phyloP scores from a whole-genome alignment of 2,329 filamentous ascomycete species.

The Magnaporthiopsis poae region DNA sequence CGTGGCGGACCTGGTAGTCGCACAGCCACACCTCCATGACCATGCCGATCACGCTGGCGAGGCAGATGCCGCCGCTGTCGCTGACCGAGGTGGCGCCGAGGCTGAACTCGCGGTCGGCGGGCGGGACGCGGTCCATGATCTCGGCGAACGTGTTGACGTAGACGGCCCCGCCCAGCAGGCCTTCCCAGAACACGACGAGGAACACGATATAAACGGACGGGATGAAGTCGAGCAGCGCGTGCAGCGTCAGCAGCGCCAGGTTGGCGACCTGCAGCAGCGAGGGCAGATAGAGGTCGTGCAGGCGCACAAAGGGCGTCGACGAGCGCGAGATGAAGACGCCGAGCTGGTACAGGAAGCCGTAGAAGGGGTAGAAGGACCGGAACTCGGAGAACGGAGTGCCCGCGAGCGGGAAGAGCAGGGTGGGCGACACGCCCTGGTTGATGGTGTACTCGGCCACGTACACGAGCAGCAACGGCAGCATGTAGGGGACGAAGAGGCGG shows the following conservation, averaged over 20 bases:
- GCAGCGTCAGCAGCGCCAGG: conserved; percentile 59
- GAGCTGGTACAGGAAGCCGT: conserved; percentile 86
- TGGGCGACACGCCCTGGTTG: conserved; percentile 87
- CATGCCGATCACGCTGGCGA: conserved; percentile 78
- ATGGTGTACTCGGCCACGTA: conserved; percentile 96
- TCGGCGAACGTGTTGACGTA: conserved; percentile 96
- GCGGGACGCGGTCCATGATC: conserved; percentile 72
- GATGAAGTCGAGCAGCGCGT: conserved; percentile 71
- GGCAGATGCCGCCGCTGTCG: conserved; percentile 81
- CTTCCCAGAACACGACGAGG: conserved; percentile 83
- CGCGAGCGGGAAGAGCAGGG: conserved; percentile 71
- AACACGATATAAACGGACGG: conserved; percentile 83
- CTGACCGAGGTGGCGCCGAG: conserved; percentile 83
- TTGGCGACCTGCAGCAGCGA: conserved; percentile 76
- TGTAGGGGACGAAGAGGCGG: conserved; percentile 65
- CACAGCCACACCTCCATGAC: conserved; percentile 72
- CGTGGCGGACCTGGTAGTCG: conserved; percentile 71
- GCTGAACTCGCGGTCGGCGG: conserved; percentile 79
- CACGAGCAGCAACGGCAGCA: conserved; percentile 83
- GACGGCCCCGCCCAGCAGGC: conserved; percentile 76
- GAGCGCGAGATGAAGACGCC: conserved; percentile 92
- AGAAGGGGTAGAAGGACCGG: conserved; percentile 86
- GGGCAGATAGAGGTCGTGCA: conserved; percentile 72
- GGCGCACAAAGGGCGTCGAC: conserved; percentile 75
- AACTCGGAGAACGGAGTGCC: conserved; percentile 70